Evolutionary conservation across 2,329 filamentous ascomycete species (phyloP).

Genomic region (Fusarium equiseti): DNA sequence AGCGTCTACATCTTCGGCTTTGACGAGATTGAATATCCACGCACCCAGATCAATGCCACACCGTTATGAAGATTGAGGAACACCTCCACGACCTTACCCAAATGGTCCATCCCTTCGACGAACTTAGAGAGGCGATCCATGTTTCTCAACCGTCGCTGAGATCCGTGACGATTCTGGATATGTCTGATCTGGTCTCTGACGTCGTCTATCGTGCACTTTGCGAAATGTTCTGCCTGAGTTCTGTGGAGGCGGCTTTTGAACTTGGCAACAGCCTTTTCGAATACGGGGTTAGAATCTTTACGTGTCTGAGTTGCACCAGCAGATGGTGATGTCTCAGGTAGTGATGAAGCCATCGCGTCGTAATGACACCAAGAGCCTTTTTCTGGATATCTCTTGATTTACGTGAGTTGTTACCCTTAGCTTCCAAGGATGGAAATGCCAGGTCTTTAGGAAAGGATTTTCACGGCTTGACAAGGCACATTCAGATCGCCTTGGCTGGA

Average conservation of each 20-base stretch:
- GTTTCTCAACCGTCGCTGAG: background rate
- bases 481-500: background rate
- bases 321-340: background rate
- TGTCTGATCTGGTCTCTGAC: background rate
- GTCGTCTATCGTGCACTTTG: background rate
- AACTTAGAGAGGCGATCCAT: background rate
- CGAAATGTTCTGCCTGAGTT: background rate
- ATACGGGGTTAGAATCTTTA: fast-evolving
- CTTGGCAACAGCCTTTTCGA: background rate
- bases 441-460: background rate
- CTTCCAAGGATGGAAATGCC: background rate
- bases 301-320: background rate
- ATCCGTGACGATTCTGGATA: background rate
- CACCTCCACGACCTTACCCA: background rate
- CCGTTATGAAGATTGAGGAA: background rate
- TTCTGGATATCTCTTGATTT: background rate
- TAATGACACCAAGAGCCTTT: fast-evolving
- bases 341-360: background rate
- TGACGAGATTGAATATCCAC: fast-evolving
- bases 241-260: background rate
- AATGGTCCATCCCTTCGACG: background rate
- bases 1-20: background rate
- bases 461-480: background rate
- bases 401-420: no score
- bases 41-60: background rate